Percentiles rank a stretch among this genome's conserved stretches.
These are phyloP conservation scores for Erysimum cheiri DNA, from an alignment of 441 rosid species.

Conservation along the genomic window DNA sequence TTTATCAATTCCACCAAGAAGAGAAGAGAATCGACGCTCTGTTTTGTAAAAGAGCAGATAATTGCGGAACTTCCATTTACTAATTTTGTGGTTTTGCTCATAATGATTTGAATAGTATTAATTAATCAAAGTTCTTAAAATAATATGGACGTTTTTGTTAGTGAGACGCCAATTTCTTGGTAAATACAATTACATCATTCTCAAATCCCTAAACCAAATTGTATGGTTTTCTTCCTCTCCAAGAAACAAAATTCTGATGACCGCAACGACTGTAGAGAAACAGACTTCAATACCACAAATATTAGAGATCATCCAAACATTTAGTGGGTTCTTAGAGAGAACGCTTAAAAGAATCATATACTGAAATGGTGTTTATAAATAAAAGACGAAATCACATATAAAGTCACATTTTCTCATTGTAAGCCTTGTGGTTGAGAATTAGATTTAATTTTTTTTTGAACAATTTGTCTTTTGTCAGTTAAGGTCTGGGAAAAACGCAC, in stretches of 20 bases:
- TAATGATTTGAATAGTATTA: constrained; percentile 1
- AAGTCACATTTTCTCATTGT: neutral
- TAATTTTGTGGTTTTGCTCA: constrained; percentile 12
- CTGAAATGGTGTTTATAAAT: neutral
- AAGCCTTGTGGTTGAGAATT: neutral
- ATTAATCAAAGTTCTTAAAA: neutral
- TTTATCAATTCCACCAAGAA: constrained; percentile 19
- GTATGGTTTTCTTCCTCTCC: constrained; percentile 23
- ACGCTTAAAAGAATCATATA: neutral
- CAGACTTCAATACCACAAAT: neutral
- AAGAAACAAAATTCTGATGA: constrained; percentile 11
- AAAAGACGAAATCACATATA: neutral
- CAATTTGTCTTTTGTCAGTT: neutral
- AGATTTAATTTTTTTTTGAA: neutral
- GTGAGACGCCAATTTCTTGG: constrained; percentile 38
- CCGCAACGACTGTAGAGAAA: neutral
- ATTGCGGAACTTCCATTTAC: constrained; percentile 31
- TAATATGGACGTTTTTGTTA: constrained; percentile 32
- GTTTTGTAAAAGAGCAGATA: constrained; percentile 27
- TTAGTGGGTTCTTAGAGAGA: neutral
- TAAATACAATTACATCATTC: constrained; percentile 7
- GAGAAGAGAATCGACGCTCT: constrained; percentile 21
- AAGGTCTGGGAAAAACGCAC: too few species aligned
- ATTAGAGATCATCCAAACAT: neutral
- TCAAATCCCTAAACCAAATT: neutral